phyloP scores from a whole-genome alignment of 2,329 filamentous ascomycete genomes.

The Hymenoscyphus fraxineus region DNA sequence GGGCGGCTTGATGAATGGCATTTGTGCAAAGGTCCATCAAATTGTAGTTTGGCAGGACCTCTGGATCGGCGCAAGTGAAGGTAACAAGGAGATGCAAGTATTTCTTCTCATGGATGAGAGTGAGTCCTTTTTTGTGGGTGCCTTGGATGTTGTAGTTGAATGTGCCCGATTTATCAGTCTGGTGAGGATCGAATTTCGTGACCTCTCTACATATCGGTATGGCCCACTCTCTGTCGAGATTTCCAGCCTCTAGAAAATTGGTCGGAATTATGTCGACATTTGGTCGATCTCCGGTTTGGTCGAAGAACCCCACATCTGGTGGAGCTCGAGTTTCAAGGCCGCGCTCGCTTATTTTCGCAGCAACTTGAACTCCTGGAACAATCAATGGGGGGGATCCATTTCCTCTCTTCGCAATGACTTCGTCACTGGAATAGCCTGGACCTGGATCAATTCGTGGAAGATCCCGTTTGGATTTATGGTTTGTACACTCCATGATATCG shows the following conservation, averaged over 20 bases:
- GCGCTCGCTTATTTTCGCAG: background rate
- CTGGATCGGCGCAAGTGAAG: background rate
- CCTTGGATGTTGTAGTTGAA: constrained; percentile 9
- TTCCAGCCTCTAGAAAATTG: background rate
- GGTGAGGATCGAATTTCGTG: background rate
- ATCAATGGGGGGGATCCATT: background rate
- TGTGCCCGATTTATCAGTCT: background rate
- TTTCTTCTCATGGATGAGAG: background rate
- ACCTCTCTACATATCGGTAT: background rate
- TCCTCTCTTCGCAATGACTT: background rate
- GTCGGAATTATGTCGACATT: background rate
- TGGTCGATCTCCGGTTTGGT: background rate
- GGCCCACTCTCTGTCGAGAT: background rate
- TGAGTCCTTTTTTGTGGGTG: background rate
- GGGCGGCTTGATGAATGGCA: constrained; percentile 4
- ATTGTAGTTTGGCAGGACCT: background rate
- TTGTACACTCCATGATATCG: background rate
- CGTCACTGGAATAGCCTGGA: background rate
- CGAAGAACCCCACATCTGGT: constrained; percentile 3
- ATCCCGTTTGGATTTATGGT: background rate
- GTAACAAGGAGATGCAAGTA: constrained; percentile 5
- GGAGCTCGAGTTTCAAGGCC: background rate
- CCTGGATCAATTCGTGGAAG: background rate
- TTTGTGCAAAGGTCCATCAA: constrained; percentile 3
- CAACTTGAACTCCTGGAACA: constrained; percentile 1